Conservation (phyloP, 2,329 filamentous ascomycete genomes). For the Verticillium nubilum region DNA sequence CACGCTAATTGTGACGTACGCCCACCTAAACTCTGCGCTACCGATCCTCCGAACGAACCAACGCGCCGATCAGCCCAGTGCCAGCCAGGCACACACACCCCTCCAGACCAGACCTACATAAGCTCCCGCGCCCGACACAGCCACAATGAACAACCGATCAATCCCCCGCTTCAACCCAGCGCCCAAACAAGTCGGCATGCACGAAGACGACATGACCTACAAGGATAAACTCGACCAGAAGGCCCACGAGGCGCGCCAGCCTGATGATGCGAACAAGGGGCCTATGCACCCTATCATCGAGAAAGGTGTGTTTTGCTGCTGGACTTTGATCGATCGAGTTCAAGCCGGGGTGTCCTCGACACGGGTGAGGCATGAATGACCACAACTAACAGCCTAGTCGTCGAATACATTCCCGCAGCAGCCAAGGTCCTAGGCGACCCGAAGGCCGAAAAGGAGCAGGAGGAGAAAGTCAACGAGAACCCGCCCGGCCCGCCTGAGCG, state of each 20-base stretch:
- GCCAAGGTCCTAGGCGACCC: conserved; percentile 33
- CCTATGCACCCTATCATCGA: conserved; percentile 30
- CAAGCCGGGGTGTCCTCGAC: no score
- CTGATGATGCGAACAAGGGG: conserved; percentile 14
- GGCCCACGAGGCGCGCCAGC: conserved; percentile 27
- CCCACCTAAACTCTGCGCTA: neutral
- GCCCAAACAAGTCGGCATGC: neutral
- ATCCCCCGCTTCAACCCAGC: neutral
- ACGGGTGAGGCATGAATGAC: no score
- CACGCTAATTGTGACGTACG: neutral
- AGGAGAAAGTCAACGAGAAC: conserved; percentile 6
- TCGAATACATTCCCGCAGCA: conserved; percentile 37
- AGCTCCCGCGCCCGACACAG: neutral
- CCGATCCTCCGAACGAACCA: neutral
- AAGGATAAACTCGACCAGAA: conserved; percentile 39
- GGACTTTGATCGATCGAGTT: no score
- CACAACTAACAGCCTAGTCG: conserved; percentile 23
- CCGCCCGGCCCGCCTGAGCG: conserved; percentile 32
- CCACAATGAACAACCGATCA: neutral
- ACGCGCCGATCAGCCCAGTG: neutral
- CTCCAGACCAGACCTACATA: neutral
- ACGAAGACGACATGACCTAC: conserved; percentile 19
- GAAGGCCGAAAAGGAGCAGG: conserved; percentile 17
- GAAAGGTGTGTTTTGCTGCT: conserved; percentile 28
- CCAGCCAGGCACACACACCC: neutral